Evolutionary conservation across 1,284 basidiomycete genomes (phyloP), one percentile per base, ranked within the genome.

Genomic region (Clitocybe nebularis): DNA sequence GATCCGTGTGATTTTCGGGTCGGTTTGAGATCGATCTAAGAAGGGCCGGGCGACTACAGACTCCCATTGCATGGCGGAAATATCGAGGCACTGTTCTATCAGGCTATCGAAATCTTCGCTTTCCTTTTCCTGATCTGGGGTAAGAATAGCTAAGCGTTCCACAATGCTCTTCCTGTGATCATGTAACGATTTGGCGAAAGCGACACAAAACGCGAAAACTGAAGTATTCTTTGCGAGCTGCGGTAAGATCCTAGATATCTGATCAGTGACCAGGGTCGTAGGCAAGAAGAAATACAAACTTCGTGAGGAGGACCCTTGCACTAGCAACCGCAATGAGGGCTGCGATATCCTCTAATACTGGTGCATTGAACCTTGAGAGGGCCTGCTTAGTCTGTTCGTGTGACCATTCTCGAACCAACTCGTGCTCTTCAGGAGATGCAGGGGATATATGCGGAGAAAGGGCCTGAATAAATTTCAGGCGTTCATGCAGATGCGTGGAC

Each of bases 161-260:
- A 41, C 29, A 16, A 51, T 41, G 23, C 20, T 26, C 9, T 13
- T 19, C 38, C 41, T 49, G 30, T 47, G 22, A 7, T 51, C 44
- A 9, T 50, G 38, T 3, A 57, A 41, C 17, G 48, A 20, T 35
- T 46, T 48, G 17, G 50, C 34, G 16, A 61, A 54, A 0, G 47
- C 41, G n/a, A 54, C 36, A 36, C 47, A 49, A 37, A 58, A 54
- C 1, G 42, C 14, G 24, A 48, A 59, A 19, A 41, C 50, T 4
- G 47, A 41, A 8, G 32, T 24, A 24, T 44, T 50, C 39, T 46
- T 53, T 2, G 41, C 20, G 14, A 58, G 14, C 28, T 55, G 55
- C 3, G 52, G 48, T 14, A 55, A 40, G n/a, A 53, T 47, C 9
- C 53, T 58, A 24, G n/a, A n/a, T n/a, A n/a, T n/a, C n/a, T n/a